Evolutionary conservation across 345 rosid species (phyloP).

Genomic region (Crucihimalaya himalaica): DNA sequence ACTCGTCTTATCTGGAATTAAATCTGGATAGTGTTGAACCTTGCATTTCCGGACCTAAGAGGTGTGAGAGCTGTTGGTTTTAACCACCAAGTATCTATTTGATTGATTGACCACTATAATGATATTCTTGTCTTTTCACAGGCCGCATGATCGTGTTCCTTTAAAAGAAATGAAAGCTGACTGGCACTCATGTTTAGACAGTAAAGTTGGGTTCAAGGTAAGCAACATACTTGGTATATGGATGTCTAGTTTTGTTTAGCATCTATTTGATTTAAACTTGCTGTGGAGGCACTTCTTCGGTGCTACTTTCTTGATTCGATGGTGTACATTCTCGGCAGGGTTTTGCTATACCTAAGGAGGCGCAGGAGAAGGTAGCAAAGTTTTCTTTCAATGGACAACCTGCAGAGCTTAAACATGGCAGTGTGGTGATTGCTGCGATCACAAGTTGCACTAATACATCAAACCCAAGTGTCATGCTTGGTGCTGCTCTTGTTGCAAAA

Average conservation of each 20-base stretch:
- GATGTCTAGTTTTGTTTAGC: background rate
- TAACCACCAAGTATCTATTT: slow-evolving; percentile 25
- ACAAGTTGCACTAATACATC: slow-evolving; percentile 99
- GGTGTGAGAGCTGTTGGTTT: slow-evolving; percentile 48
- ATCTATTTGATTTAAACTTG: background rate
- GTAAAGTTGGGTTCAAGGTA: slow-evolving; percentile 94
- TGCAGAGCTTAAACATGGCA: slow-evolving; percentile 95
- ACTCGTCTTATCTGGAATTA: slow-evolving; percentile 84
- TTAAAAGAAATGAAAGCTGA: slow-evolving; percentile 96
- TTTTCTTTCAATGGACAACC: slow-evolving; percentile 85
- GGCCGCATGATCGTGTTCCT: slow-evolving; percentile 97
- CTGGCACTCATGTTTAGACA: slow-evolving; percentile 94
- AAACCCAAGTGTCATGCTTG: slow-evolving; percentile 98
- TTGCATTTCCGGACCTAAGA: slow-evolving; percentile 95
- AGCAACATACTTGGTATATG: background rate
- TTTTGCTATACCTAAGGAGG: slow-evolving; percentile 88
- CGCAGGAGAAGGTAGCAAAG: slow-evolving; percentile 67
- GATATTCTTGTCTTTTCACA: slow-evolving; percentile 38
- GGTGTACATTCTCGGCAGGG: slow-evolving; percentile 51
- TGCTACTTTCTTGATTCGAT: background rate
- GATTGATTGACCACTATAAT: background rate
- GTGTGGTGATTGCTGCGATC: slow-evolving; percentile 98
- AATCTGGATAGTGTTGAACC: slow-evolving; percentile 84
- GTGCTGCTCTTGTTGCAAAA: slow-evolving; percentile 97
- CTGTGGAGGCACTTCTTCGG: background rate